Conservation (phyloP, 1,139 yeast species). For the Candida sp. region DNA sequence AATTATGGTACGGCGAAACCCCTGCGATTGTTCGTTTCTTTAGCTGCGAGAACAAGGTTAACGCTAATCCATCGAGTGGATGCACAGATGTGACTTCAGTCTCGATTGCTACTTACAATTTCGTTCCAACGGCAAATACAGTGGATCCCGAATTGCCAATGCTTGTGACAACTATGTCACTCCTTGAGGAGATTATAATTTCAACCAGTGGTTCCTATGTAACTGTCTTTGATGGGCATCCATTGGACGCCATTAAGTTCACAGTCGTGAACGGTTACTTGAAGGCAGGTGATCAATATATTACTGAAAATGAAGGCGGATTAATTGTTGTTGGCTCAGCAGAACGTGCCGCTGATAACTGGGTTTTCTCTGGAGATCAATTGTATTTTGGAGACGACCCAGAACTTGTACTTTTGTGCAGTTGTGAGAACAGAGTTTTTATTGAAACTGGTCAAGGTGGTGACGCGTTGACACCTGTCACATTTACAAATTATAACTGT, state of each 20-base stretch:
- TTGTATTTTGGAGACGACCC: neutral
- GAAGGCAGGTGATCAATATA: neutral
- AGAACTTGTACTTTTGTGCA: neutral
- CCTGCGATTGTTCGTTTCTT: no score
- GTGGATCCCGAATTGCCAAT: no score
- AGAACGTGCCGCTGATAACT: neutral
- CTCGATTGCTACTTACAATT: no score
- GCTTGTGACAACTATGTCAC: no score
- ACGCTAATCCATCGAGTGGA: no score
- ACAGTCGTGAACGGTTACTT: neutral
- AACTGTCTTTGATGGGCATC: neutral
- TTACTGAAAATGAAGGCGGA: neutral
- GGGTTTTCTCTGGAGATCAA: neutral
- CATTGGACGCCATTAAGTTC: neutral
- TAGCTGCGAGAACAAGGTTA: no score
- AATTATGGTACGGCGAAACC: no score
- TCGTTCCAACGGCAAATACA: no score
- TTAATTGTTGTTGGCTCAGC: neutral
- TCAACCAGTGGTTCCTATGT: neutral
- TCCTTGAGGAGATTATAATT: no score
- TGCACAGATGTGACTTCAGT: no score
- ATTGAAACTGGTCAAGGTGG: neutral
- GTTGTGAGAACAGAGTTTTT: neutral
- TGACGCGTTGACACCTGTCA: neutral
- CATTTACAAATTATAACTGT: neutral